Conservation (phyloP, 108 stramenopile species). For the Phaeodactylum tricornutum region DNA sequence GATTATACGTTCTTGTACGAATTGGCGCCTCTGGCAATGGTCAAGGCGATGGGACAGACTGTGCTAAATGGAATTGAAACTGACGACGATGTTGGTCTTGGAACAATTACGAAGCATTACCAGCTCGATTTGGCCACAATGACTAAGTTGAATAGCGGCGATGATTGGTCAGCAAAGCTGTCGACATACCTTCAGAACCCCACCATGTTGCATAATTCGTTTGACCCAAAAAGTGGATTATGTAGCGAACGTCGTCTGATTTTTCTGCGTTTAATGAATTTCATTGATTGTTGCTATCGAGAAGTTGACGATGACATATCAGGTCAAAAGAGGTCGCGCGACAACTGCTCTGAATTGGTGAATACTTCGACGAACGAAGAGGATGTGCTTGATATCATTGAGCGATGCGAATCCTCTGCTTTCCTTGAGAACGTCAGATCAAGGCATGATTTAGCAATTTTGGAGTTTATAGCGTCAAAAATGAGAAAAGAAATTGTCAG, state of each 20-base stretch:
- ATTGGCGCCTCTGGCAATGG: conserved; percentile 21
- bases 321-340: too few relatives aligned
- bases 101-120: conserved; percentile 7
- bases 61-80: not conserved
- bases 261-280: conserved; percentile 43
- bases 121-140: conserved; percentile 30
- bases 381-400: conserved; percentile 19
- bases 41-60: conserved; percentile 9
- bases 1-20: conserved; percentile 62
- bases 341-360: too few relatives aligned
- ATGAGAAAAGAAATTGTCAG: conserved; percentile 17
- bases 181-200: conserved; percentile 13
- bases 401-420: conserved; percentile 22
- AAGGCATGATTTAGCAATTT: conserved; percentile 43
- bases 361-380: too few relatives aligned
- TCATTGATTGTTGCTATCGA: conserved; percentile 38
- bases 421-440: conserved; percentile 38
- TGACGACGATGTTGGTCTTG: conserved; percentile 1
- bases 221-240: conserved; percentile 27
- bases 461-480: conserved; percentile 46
- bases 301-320: conserved; percentile 28
- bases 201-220: conserved; percentile 1
- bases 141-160: conserved; percentile 25
- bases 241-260: conserved; percentile 26
- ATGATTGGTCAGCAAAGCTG: conserved; percentile 43